These are phyloP conservation scores for Myxozyma melibiosi DNA, from an alignment of 805 yeast species.

Conservation along the genomic window DNA sequence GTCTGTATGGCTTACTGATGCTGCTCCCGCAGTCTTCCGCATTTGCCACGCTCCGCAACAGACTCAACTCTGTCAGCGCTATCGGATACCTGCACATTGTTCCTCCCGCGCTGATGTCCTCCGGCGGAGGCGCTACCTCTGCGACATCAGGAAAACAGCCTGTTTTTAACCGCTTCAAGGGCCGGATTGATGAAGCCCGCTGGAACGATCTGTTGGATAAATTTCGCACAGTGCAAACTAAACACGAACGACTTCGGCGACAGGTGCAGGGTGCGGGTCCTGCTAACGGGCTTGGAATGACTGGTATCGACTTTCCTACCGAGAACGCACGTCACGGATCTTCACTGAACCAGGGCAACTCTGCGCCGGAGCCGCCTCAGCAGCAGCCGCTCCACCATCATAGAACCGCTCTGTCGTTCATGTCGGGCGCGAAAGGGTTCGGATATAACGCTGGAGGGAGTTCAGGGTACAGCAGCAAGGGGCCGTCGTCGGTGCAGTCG, in stretches of 20 bases:
- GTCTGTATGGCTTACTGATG: constrained; percentile 91
- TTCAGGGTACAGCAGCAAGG: neutral
- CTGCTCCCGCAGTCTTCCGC: constrained; percentile 91
- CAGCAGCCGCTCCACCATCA: constrained; percentile 26
- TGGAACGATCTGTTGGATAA: constrained; percentile 52
- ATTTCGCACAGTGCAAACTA: constrained; percentile 53
- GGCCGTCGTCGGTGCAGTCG: neutral
- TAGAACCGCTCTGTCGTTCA: constrained; percentile 25
- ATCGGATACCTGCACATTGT: constrained; percentile 42
- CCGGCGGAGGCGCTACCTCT: constrained; percentile 24
- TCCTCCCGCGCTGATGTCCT: constrained; percentile 29
- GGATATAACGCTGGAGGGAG: neutral
- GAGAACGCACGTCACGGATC: neutral
- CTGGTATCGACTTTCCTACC: constrained; percentile 16
- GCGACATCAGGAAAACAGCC: constrained; percentile 23
- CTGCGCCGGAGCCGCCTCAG: constrained; percentile 6
- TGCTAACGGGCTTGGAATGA: constrained; percentile 3
- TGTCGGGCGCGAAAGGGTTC: constrained; percentile 16
- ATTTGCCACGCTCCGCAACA: constrained; percentile 73
- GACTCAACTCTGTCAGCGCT: constrained; percentile 61
- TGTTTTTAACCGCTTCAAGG: constrained; percentile 17
- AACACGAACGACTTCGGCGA: constrained; percentile 40
- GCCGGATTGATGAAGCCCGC: constrained; percentile 37
- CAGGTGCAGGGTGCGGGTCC: constrained; percentile 16
- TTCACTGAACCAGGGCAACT: neutral